Evolutionary conservation across 768 basidiomycete species (phyloP).

Genomic region (Chiua virens): DNA sequence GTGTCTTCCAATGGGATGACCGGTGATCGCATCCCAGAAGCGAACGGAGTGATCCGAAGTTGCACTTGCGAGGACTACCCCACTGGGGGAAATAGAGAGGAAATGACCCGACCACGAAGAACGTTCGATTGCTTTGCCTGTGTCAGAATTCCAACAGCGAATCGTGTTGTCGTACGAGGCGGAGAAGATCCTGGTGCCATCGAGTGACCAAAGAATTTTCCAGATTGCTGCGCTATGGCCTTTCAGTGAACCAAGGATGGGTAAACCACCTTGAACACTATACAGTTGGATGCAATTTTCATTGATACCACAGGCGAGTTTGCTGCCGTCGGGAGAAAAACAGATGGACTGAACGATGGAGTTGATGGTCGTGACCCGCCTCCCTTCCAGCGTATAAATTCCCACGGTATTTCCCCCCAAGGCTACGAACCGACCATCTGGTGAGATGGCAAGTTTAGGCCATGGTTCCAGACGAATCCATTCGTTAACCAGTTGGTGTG

Average conservation of each 20-base stretch:
- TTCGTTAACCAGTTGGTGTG: not conserved
- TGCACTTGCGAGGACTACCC: not conserved
- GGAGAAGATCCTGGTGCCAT: constrained; percentile 1
- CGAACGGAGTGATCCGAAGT: constrained; percentile 1
- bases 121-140: not conserved
- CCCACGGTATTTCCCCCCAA: not conserved
- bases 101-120: not conserved
- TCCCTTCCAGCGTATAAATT: not conserved
- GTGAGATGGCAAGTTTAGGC: not conserved
- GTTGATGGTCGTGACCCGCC: not conserved
- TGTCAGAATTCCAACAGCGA: not conserved
- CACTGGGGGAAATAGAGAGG: not conserved
- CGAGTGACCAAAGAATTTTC: constrained; percentile 3
- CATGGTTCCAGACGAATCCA: not conserved
- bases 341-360: not conserved
- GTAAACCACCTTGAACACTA: not conserved
- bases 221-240: not conserved
- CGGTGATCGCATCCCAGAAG: constrained; percentile 1
- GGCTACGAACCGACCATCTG: not conserved
- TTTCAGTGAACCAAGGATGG: not conserved
- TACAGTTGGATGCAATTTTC: not conserved
- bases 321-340: constrained; percentile 2
- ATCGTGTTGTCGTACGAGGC: not conserved
- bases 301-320: not conserved
- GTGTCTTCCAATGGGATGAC: not conserved